phyloP scores from a whole-genome alignment of 2,329 filamentous ascomycete species.

The Cyphellophora europaea region DNA sequence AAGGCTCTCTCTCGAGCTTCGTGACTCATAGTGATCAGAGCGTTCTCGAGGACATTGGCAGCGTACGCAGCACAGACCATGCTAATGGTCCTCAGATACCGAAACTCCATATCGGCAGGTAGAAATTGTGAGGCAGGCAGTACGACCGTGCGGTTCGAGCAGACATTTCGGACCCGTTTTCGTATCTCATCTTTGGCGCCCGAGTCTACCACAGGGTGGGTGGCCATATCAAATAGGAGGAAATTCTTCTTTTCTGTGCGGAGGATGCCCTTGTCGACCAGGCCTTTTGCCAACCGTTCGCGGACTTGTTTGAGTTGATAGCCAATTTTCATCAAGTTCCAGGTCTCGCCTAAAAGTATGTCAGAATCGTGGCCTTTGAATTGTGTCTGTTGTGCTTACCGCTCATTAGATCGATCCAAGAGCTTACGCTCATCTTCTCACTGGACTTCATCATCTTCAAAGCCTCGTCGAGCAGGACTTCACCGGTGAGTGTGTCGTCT shows the following conservation, averaged over 20 bases:
- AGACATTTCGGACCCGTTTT: constrained; percentile 79
- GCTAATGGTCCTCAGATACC: constrained; percentile 80
- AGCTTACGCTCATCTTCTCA: constrained; percentile 99
- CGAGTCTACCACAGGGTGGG: constrained; percentile 90
- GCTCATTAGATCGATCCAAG: constrained; percentile 98
- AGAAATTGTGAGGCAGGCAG: constrained; percentile 79
- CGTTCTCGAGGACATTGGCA: constrained; percentile 95
- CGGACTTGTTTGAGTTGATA: constrained; percentile 99
- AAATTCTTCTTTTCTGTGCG: constrained; percentile 99
- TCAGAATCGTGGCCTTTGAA: constrained; percentile 16
- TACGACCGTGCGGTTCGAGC: constrained; percentile 89
- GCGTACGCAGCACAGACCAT: constrained; percentile 99
- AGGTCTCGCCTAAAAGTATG: constrained; percentile 98
- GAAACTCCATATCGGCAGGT: constrained; percentile 88
- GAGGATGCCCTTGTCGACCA: constrained; percentile 97
- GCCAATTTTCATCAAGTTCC: constrained; percentile 99
- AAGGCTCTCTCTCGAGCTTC: constrained; percentile 92
- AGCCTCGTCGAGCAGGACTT: constrained; percentile 93
- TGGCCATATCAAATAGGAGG: constrained; percentile 98
- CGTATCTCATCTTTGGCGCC: constrained; percentile 97
- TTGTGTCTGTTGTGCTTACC: constrained; percentile 61
- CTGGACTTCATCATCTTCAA: constrained; percentile 99
- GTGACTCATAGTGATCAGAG: constrained; percentile 85
- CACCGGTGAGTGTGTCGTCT: constrained; percentile 90
- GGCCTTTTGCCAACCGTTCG: constrained; percentile 89